Evolutionary conservation across 768 basidiomycete genomes (phyloP).

Genomic region (Boletellus emodensis): DNA sequence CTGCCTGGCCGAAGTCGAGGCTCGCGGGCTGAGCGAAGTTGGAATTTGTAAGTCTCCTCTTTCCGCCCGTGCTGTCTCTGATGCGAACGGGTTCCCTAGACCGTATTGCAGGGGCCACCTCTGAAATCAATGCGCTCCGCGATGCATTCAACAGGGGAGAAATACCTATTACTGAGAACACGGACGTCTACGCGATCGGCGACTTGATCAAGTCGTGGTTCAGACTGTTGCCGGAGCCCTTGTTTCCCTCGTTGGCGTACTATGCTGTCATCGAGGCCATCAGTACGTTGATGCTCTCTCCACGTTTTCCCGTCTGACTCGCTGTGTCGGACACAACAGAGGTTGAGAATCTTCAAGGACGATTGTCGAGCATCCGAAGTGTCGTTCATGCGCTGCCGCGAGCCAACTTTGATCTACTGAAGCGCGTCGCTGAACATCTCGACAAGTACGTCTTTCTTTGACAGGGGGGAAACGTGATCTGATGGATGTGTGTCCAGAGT

Average conservation of each 20-base stretch:
- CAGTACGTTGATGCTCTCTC: constrained; percentile 41
- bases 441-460: constrained; percentile 48
- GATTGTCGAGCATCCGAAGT: constrained; percentile 57
- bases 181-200: constrained; percentile 80
- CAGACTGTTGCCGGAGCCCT: constrained; percentile 72
- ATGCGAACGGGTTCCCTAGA: constrained; percentile 40
- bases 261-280: constrained; percentile 65
- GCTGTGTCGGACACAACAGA: constrained; percentile 37
- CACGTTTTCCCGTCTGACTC: constrained; percentile 3
- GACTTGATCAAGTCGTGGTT: constrained; percentile 87
- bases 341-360: constrained; percentile 63
- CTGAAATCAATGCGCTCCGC: constrained; percentile 63
- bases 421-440: constrained; percentile 78
- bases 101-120: constrained; percentile 75
- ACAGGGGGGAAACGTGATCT: not conserved
- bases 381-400: constrained; percentile 69
- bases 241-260: constrained; percentile 71
- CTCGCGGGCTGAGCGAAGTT: constrained; percentile 72
- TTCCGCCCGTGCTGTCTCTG: not conserved
- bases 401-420: constrained; percentile 74
- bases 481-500: constrained; percentile 43
- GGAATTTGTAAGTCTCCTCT: constrained; percentile 65
- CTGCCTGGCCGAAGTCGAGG: constrained; percentile 68
- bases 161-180: constrained; percentile 51
- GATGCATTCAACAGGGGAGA: constrained; percentile 76